Conservation (phyloP, 225 moss, liverwort and hornwort genomes). For the Bryoerythrophyllum caledonicum region DNA sequence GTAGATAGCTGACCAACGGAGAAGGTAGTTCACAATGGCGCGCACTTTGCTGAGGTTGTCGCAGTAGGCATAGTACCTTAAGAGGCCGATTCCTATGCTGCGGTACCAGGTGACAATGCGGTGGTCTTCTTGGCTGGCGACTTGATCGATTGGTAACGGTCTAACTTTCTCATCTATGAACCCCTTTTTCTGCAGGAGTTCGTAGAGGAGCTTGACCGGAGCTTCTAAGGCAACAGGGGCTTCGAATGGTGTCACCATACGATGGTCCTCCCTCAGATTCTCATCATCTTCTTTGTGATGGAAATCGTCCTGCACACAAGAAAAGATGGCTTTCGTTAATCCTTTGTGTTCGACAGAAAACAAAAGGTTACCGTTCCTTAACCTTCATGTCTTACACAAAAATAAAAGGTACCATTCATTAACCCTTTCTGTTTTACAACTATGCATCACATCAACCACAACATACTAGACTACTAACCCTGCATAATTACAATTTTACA, state of each 20-base stretch:
- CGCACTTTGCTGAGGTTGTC: conserved; percentile 59
- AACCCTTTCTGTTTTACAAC: too few species aligned
- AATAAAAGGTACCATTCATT: too few species aligned
- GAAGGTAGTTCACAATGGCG: conserved; percentile 50
- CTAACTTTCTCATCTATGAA: conserved; percentile 49
- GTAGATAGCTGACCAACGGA: conserved; percentile 64
- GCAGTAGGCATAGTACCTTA: conserved; percentile 47
- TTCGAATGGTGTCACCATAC: conserved; percentile 29
- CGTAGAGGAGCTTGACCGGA: conserved; percentile 57
- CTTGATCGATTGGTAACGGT: conserved; percentile 56
- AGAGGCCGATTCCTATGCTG: conserved; percentile 45
- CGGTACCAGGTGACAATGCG: conserved; percentile 64
- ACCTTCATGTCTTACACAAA: too few species aligned
- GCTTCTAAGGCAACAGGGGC: conserved; percentile 51
- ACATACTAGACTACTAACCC: too few species aligned
- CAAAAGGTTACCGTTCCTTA: too few species aligned
- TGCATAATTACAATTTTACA: too few species aligned
- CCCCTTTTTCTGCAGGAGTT: conserved; percentile 51
- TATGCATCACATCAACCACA: too few species aligned
- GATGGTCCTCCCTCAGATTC: neutral
- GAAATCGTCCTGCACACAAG: conserved; percentile 13
- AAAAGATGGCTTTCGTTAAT: neutral
- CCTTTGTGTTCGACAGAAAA: too few species aligned
- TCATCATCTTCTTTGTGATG: conserved; percentile 15
- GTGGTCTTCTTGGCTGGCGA: conserved; percentile 45